phyloP scores from a whole-genome alignment of 441 rosid genomes.

The Gossypium schwendimanii region DNA sequence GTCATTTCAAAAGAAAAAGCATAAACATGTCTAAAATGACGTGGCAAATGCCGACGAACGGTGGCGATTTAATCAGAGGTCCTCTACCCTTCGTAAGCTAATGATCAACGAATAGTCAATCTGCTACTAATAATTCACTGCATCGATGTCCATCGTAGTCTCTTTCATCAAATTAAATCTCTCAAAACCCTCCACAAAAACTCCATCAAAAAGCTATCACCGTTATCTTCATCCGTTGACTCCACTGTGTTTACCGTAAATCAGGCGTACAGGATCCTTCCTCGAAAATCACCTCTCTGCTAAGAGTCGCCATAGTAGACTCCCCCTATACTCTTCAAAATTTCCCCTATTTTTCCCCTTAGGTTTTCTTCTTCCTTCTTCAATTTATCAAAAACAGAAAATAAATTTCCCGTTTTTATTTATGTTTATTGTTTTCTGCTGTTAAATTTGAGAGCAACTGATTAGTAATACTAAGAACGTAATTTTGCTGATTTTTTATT shows the following conservation, averaged over 20 bases:
- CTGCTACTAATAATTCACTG: not conserved
- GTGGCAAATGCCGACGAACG: not conserved
- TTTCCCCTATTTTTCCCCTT: not conserved
- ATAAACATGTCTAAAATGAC: not conserved
- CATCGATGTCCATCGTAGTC: not conserved
- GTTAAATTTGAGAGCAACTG: not conserved
- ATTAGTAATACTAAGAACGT: not conserved
- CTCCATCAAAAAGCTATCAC: not conserved
- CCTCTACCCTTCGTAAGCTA: not conserved
- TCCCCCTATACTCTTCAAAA: not conserved
- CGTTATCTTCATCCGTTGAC: not conserved
- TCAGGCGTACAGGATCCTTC: not conserved
- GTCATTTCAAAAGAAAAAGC: not conserved
- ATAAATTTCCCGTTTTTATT: not conserved
- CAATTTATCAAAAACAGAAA: not conserved
- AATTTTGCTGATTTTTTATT: not conserved
- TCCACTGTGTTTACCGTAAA: not conserved
- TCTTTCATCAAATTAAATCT: not conserved
- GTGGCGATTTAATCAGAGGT: not conserved
- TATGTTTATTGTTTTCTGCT: not conserved
- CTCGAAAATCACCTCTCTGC: not conserved
- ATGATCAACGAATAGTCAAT: not conserved
- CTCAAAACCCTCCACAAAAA: not conserved
- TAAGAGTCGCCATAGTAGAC: slow-evolving; percentile 1
- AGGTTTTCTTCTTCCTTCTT: not conserved